phyloP scores from a whole-genome alignment of 2,329 filamentous ascomycete genomes.

The Colletotrichum zoysiae region DNA sequence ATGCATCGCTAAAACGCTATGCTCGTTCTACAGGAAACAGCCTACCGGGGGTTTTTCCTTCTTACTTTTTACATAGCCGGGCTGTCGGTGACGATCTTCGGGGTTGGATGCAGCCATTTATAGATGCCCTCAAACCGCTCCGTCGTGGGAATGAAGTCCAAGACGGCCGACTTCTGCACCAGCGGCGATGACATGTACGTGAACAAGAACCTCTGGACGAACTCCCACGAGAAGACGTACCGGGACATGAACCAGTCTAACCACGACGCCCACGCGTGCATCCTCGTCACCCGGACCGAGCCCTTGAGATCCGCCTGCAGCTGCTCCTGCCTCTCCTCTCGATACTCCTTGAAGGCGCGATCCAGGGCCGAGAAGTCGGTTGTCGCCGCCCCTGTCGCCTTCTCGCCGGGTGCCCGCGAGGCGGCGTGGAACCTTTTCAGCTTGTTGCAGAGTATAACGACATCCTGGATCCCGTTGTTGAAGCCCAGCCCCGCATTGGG shows the following conservation, averaged over 20 bases:
- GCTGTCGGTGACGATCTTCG: background rate
- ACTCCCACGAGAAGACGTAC: constrained; percentile 40
- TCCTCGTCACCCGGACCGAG: constrained; percentile 43
- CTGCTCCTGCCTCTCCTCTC: constrained; percentile 34
- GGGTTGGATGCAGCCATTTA: constrained; percentile 28
- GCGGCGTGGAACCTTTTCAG: constrained; percentile 38
- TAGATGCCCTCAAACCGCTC: constrained; percentile 42
- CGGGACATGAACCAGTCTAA: constrained; percentile 45
- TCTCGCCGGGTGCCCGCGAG: background rate
- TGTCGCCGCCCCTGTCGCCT: background rate
- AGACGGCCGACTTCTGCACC: constrained; percentile 38
- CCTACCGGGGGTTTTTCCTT: too few relatives aligned
- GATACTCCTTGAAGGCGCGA: constrained; percentile 43
- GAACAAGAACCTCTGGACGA: constrained; percentile 30
- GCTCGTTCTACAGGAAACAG: background rate
- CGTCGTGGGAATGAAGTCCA: constrained; percentile 43
- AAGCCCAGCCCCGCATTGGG: constrained; percentile 52
- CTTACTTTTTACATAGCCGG: background rate
- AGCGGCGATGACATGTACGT: constrained; percentile 33
- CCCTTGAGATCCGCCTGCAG: constrained; percentile 39
- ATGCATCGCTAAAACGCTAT: background rate
- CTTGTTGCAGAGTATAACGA: constrained; percentile 48
- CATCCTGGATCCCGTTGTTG: constrained; percentile 53
- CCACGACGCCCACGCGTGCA: constrained; percentile 47
- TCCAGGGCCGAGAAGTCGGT: constrained; percentile 22